Evolutionary conservation across 352 stramenopile species (phyloP), one percentile per base, ranked within the genome.

Genomic region (Blastocystis sp.): DNA sequence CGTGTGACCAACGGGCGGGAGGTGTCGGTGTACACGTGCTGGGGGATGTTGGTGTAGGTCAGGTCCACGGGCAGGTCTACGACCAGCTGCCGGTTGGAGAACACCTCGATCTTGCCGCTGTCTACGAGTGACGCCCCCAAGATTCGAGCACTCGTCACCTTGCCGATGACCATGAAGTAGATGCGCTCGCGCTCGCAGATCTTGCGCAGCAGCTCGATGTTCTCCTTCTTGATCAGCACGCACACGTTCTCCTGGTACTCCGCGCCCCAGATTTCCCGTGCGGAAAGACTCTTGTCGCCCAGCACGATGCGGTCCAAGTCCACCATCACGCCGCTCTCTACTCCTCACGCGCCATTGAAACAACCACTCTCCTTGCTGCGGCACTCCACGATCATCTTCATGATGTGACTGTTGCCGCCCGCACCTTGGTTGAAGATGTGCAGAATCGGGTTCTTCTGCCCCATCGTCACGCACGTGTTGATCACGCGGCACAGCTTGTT

Each of bases 241-340:
- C 95, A 96, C 89, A 98, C 97, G 90, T 99, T 99, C 91, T 99
- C 97, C 92, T 99, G 97, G 91, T 99, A 99, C 92, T 99, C 97
- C 19, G 96, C 96, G 53, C 96, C 96, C 96, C 96, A 99, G 82
- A 99, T 98, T 92, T 99, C 97, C 5, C 98, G 91, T 41, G 98
- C 96, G 11, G 94, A 98, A 28, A 99, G 91, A n/a, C 96, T 98
- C 23, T 97, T 93, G 89, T 99, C 97, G 7, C 97, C 97, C 53
- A 98, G 91, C 40, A 97, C 86, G 80, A 93, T 90, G 90, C 98
- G 95, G 48, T 96, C 92, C 88, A 99, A 94, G 88, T 98, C 95
- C 90, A 98, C 98, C 19, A 94, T 93, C 34, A 93, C 95, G 84
- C 97, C 96, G 43, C 74, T 34, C n/a, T 84, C 74, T 84, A 84